Percentiles rank a stretch among this genome's conserved stretches.
These are phyloP conservation scores for Chytridiales sp. DNA, from an alignment of 371 early-diverging fungal species.

Conservation along the genomic window DNA sequence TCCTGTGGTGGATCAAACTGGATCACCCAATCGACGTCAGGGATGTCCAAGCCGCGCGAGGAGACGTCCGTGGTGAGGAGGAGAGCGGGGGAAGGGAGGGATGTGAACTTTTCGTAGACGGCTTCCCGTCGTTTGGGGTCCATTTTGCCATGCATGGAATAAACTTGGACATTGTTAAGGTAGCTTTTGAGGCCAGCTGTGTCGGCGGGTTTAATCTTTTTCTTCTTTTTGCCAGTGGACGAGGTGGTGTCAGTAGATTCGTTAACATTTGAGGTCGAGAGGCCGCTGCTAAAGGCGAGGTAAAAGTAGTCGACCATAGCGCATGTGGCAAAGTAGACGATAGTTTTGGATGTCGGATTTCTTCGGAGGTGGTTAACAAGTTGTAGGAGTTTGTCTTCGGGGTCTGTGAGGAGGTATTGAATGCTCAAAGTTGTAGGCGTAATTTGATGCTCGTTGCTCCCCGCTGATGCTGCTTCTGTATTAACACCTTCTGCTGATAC, in stretches of 20 bases:
- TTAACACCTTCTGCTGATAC: not conserved
- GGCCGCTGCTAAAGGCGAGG: constrained; percentile 31
- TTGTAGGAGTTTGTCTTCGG: constrained; percentile 78
- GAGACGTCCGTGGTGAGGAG: constrained; percentile 97
- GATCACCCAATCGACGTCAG: constrained; percentile 93
- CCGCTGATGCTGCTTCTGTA: not conserved
- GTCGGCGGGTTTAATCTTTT: not conserved
- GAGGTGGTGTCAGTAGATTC: not conserved
- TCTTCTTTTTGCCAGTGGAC: not conserved
- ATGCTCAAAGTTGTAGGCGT: constrained; percentile 60
- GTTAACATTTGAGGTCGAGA: not conserved
- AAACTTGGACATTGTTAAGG: constrained; percentile 58
- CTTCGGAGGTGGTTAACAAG: constrained; percentile 62
- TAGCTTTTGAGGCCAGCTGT: constrained; percentile 23
- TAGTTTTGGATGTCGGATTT: constrained; percentile 66
- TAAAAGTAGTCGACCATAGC: constrained; percentile 93
- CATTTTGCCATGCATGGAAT: constrained; percentile 93
- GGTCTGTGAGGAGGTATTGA: constrained; percentile 70
- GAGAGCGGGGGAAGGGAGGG: constrained; percentile 47
- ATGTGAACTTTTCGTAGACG: constrained; percentile 39
- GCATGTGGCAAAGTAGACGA: constrained; percentile 93
- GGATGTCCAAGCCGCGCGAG: constrained; percentile 97
- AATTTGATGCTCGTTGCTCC: constrained; percentile 15
- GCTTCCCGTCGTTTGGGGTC: constrained; percentile 73
- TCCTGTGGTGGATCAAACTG: constrained; percentile 97